Percentiles rank a stretch among this genome's conserved stretches.
Evolutionary conservation across 441 rosid species (phyloP).

Genomic region (Gossypium trilobum): DNA sequence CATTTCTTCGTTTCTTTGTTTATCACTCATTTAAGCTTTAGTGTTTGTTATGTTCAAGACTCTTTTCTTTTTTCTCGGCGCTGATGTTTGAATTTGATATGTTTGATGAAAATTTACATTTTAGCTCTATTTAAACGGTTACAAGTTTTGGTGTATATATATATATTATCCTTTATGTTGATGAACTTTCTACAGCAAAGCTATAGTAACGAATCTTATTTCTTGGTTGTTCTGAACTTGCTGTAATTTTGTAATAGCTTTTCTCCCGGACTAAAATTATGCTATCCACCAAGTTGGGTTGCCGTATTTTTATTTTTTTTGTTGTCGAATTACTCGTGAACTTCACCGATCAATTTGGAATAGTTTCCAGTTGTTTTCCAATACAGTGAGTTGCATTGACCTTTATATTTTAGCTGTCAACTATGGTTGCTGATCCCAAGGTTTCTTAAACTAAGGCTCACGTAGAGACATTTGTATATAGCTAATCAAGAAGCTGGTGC

Average conservation of each 20-base stretch:
- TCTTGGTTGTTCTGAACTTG: neutral
- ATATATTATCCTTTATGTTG: neutral
- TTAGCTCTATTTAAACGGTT: neutral
- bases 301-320: too few relatives aligned
- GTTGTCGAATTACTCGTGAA: neutral
- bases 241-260: slow-evolving; percentile 1
- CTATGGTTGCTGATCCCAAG: slow-evolving; percentile 18
- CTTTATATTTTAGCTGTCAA: slow-evolving; percentile 14
- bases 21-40: neutral
- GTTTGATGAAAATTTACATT: neutral
- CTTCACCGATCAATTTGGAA: neutral
- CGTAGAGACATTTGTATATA: slow-evolving; percentile 15
- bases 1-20: neutral
- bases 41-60: neutral
- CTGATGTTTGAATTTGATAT: neutral
- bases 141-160: neutral
- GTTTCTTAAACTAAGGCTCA: slow-evolving; percentile 10
- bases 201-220: neutral
- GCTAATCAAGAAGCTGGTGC: slow-evolving; percentile 14
- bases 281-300: neutral
- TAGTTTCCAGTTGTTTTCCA: neutral
- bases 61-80: neutral
- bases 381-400: neutral
- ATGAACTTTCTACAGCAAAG: neutral
- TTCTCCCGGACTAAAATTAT: neutral